A percentile compares a stretch with the other conserved stretches of the same genome.
Evolutionary conservation across 495 filamentous ascomycete genomes (phyloP).

Genomic region (Podospora appendiculata): DNA sequence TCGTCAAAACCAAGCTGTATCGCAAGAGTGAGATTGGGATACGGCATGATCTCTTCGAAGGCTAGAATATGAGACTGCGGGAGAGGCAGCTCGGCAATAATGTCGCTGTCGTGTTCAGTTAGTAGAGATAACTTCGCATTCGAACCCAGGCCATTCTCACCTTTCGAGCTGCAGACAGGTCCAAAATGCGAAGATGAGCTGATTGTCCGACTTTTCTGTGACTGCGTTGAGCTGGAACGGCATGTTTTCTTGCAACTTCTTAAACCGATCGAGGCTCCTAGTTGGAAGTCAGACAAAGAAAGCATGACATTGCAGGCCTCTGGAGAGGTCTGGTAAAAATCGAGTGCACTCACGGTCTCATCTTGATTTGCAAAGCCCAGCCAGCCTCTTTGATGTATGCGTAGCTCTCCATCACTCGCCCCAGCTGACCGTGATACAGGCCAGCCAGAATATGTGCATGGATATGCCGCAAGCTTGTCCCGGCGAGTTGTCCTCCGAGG

Average conservation of each 20-base stretch:
- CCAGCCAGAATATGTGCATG: conserved; percentile 83
- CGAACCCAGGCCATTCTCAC: conserved; percentile 30
- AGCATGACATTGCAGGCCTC: background rate
- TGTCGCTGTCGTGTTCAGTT: conserved; percentile 51
- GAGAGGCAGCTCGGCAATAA: conserved; percentile 80
- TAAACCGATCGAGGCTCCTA: conserved; percentile 37
- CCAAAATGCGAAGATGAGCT: conserved; percentile 80
- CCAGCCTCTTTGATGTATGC: conserved; percentile 78
- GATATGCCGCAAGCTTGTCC: conserved; percentile 70
- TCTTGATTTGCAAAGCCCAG: conserved; percentile 64
- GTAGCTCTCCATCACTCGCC: conserved; percentile 82
- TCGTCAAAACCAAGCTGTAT: conserved; percentile 33
- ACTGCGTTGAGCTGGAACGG: conserved; percentile 15
- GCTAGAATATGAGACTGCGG: conserved; percentile 73
- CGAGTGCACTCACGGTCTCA: conserved; percentile 58
- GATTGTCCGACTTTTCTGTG: conserved; percentile 38
- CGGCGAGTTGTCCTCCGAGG: conserved; percentile 71
- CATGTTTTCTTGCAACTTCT: conserved; percentile 21
- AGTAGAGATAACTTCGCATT: background rate
- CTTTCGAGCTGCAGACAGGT: conserved; percentile 91
- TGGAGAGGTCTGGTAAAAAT: background rate
- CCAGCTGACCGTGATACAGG: conserved; percentile 81
- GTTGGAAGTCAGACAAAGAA: background rate
- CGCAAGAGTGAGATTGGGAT: conserved; percentile 47
- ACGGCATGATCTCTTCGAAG: conserved; percentile 58